Base-by-base conservation (phyloP, 306 rosid species). In the Cicer arietinum region DNA sequence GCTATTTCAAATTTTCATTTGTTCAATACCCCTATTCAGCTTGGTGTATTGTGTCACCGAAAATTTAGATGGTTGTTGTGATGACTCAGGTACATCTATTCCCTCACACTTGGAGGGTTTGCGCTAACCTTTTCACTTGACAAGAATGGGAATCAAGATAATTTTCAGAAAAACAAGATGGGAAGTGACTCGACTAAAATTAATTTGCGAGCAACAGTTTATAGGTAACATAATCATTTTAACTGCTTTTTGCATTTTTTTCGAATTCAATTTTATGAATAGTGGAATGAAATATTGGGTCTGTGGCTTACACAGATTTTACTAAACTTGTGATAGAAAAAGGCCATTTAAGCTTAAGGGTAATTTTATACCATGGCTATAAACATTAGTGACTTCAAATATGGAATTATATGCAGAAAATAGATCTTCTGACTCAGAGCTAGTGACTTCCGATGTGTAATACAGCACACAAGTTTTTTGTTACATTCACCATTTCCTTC, bases 21-120 rank as follows among this genome's bases (percentile, higher is more conserved):
- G 18, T 67, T 72, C 12, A 11, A 37, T 51, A 69, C 30, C 62
- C 11, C 18, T 65, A 37, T 47, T 75, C 41, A 71, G 43, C 41
- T 40, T 57, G 5, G 67, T 65, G 18, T 45, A 18, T 14, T 54
- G 62, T 79, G 64, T 75, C 44, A 65, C 25, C 67, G 39, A 69
- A 60, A 71, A 40, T 75, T 43, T 53, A 59, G 44, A 60, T 65
- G 61, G 76, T 69, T 58, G 50, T 64, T 60, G 16, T 18, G 18
- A 76, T 72, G 59, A 59, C 73, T 76, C 67, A 94, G 98, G 80
- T 91, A 91, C 74, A 63, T 90, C 39, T 81, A 89, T 82, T 74
- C 90, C 79, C 93, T 94, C 60, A 91, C 95, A 50, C 82, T 91
- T 68, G 93, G 87, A 52, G 97, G 98, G 84, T 87, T 91, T 85